Base-by-base conservation (phyloP, 2,329 filamentous ascomycete species). In the Rosellinia necatrix region DNA sequence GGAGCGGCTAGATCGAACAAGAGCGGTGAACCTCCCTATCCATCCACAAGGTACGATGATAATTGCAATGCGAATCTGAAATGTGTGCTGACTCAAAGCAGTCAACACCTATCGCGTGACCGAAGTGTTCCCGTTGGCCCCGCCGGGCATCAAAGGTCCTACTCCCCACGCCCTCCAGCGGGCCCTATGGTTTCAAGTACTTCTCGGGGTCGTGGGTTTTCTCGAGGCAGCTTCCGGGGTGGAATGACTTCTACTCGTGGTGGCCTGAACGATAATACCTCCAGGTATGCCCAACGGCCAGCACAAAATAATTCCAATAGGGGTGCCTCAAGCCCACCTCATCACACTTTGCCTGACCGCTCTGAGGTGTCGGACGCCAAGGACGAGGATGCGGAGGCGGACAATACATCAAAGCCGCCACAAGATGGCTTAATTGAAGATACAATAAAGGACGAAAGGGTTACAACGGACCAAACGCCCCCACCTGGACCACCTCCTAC, bases 341-440 rank as follows among this genome's bases (percentile, higher is more conserved):
- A 69, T n/a, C 70, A 69, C 40, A 65, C 66, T 17, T 61, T 70
- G n/a, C 70, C 63, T 27, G 59, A 42, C 30, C 68, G 68, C 34
- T 49, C 68, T 63, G 38, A 70, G 71, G 38, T 64, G 53, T 12
- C 61, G 2, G 50, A 27, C 8, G 5, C 62, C 15, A 64, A 62
- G 29, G 68, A 69, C 3, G 72, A 72, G 21, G 74, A 75, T 6
- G 78, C 81, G 41, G 84, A 84, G 25, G 77, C 80, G 49, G 83
- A 87, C 50, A 83, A 85, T 64, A 77, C 82, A 6, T 85, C 87
- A 66, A 77, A 84, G 56, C 82, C 83, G 24, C 82, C 85, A 0
- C 87, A 88, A 65, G 87, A 88, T 59, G 67, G 85, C 8, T 83
- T 84, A 56, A 81, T 82, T 12, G 87, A 90, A 68, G 86, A 90